Conservation (phyloP, 1,139 yeast genomes). For the Debaryomyces fabryi region DNA sequence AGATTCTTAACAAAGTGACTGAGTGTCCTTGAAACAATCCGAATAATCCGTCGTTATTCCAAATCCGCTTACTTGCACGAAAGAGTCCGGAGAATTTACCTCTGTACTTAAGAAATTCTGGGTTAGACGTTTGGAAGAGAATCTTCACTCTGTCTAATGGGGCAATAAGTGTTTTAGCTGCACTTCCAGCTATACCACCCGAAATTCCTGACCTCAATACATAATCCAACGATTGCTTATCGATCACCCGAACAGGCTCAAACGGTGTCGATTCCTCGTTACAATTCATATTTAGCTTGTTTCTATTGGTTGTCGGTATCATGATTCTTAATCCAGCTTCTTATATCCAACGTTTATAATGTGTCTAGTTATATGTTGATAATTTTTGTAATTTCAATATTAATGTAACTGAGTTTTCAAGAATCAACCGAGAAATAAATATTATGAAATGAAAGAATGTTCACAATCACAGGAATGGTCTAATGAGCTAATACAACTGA, state of each 20-base stretch:
- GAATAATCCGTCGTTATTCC: constrained; percentile 66
- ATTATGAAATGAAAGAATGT: background rate
- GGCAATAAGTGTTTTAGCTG: constrained; percentile 93
- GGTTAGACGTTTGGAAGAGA: constrained; percentile 91
- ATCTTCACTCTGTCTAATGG: constrained; percentile 95
- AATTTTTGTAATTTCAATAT: background rate
- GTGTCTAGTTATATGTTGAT: background rate
- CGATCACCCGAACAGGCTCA: constrained; percentile 21
- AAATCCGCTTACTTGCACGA: constrained; percentile 70
- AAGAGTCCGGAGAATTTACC: constrained; percentile 80
- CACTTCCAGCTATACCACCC: constrained; percentile 95
- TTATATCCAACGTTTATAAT: background rate
- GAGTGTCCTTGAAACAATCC: constrained; percentile 97
- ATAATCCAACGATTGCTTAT: constrained; percentile 77
- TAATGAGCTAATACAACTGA: background rate
- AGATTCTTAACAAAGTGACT: constrained; percentile 84
- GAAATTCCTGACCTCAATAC: constrained; percentile 84
- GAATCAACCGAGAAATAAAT: background rate
- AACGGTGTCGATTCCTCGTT: constrained; percentile 37
- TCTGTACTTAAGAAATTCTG: constrained; percentile 77
- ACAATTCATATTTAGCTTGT: constrained; percentile 10
- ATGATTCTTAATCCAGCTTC: background rate
- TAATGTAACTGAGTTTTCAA: background rate
- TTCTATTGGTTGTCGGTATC: constrained; percentile 8
- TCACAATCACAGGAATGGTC: background rate